phyloP scores from a whole-genome alignment of 257 asterid genomes.

The Plantago ovata region DNA sequence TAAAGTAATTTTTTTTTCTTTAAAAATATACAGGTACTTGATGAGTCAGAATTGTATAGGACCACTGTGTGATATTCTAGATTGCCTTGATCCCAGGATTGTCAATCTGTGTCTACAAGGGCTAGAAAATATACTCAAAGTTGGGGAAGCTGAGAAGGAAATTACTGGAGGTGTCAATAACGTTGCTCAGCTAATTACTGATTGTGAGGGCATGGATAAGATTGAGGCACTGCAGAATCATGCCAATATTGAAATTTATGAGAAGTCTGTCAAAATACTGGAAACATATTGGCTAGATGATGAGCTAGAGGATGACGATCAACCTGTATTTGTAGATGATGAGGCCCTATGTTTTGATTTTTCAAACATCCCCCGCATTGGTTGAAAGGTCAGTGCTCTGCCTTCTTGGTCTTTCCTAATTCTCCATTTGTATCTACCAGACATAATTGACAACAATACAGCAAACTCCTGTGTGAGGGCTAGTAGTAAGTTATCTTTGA shows the following conservation, averaged over 20 bases:
- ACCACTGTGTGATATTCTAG: conserved; percentile 82
- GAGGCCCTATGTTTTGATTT: too few relatives aligned
- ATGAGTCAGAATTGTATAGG: conserved; percentile 74
- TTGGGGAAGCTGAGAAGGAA: conserved; percentile 78
- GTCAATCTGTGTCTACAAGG: conserved; percentile 89
- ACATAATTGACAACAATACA: too few relatives aligned
- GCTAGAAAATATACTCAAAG: conserved; percentile 83
- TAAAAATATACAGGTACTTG: conserved; percentile 48
- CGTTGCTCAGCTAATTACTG: conserved; percentile 73
- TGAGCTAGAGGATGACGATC: conserved; percentile 75
- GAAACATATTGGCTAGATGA: conserved; percentile 93
- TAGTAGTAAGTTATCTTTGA: too few relatives aligned
- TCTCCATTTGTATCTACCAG: too few relatives aligned
- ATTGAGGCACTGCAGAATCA: conserved; percentile 84
- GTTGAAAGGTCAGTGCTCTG: too few relatives aligned
- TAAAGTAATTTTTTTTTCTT: background rate
- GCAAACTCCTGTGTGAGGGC: too few relatives aligned
- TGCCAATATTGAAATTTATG: conserved; percentile 85
- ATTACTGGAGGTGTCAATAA: conserved; percentile 56
- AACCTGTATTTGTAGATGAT: conserved; percentile 39
- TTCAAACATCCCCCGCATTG: too few relatives aligned
- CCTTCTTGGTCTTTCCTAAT: too few relatives aligned
- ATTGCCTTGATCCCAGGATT: conserved; percentile 85
- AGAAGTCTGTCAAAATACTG: conserved; percentile 82
- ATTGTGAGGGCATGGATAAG: conserved; percentile 84